These are phyloP conservation scores for Viridothelium virens DNA, from an alignment of 495 filamentous ascomycete genomes.

Conservation along the genomic window DNA sequence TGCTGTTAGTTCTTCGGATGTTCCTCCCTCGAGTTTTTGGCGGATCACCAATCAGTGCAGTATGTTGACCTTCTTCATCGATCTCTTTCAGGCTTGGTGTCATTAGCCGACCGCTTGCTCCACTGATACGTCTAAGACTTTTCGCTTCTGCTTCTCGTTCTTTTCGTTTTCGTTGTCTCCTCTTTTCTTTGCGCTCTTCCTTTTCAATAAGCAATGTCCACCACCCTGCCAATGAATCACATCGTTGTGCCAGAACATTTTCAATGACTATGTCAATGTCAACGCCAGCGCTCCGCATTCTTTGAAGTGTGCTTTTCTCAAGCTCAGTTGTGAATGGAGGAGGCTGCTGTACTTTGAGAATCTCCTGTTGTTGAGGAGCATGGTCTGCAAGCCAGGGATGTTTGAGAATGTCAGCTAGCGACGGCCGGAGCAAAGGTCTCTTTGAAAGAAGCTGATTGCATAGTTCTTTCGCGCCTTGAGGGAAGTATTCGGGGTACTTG, in stretches of 20 bases:
- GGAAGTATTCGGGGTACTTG: constrained; percentile 70
- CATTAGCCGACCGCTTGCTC: constrained; percentile 73
- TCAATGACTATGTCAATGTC: constrained; percentile 92
- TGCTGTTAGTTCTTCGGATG: constrained; percentile 29
- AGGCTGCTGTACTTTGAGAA: constrained; percentile 75
- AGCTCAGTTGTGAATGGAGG: constrained; percentile 79
- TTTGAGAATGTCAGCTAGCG: constrained; percentile 76
- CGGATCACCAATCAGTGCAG: constrained; percentile 30
- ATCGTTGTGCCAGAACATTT: constrained; percentile 81
- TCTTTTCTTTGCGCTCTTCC: constrained; percentile 80
- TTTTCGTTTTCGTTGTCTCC: constrained; percentile 75
- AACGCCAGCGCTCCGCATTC: constrained; percentile 92
- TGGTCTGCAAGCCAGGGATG: constrained; percentile 86
- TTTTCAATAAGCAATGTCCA: constrained; percentile 94
- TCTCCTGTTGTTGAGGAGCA: constrained; percentile 81
- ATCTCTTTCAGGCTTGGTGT: constrained; percentile 66
- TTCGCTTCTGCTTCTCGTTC: constrained; percentile 77
- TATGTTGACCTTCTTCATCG: constrained; percentile 57
- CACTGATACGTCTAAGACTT: constrained; percentile 71
- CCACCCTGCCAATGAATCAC: constrained; percentile 88
- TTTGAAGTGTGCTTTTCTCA: constrained; percentile 83
- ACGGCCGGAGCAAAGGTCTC: constrained; percentile 73
- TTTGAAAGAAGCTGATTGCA: constrained; percentile 76
- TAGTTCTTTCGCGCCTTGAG: constrained; percentile 66
- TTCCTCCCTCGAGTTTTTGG: constrained; percentile 34